These are phyloP conservation scores for Stemphylium lycopersici DNA, from an alignment of 2,329 filamentous ascomycete genomes.

Conservation along the genomic window DNA sequence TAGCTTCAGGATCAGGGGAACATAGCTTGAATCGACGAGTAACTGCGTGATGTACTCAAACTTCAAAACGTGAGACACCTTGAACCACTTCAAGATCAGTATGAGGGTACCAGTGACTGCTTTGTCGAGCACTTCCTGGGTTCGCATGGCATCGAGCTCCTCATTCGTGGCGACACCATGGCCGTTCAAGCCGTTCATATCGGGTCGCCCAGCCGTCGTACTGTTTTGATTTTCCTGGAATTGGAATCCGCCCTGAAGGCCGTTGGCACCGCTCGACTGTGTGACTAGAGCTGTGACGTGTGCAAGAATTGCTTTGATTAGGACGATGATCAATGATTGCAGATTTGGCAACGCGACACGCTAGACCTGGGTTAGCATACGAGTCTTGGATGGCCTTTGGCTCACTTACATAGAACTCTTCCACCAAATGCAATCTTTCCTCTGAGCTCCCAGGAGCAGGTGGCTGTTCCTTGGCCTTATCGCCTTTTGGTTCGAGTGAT, in stretches of 20 bases:
- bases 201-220: slow-evolving; percentile 34
- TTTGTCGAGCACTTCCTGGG: slow-evolving; percentile 86
- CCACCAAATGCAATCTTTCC: slow-evolving; percentile 73
- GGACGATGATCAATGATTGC: slow-evolving; percentile 90
- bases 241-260: slow-evolving; percentile 55
- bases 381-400: neutral
- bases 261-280: slow-evolving; percentile 58
- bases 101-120: slow-evolving; percentile 89
- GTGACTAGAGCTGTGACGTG: slow-evolving; percentile 86
- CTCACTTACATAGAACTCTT: slow-evolving; percentile 79
- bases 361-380: slow-evolving; percentile 54
- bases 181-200: slow-evolving; percentile 43
- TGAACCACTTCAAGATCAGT: slow-evolving; percentile 94
- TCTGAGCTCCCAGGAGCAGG: slow-evolving; percentile 59
- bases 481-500: slow-evolving; percentile 44
- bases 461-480: slow-evolving; percentile 46
- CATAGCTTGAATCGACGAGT: slow-evolving; percentile 91
- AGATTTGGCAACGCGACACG: slow-evolving; percentile 79
- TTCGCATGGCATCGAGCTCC: slow-evolving; percentile 80
- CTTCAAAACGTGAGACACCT: slow-evolving; percentile 90
- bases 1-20: slow-evolving; percentile 89
- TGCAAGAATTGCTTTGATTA: slow-evolving; percentile 84
- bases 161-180: slow-evolving; percentile 57
- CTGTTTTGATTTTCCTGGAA: slow-evolving; percentile 52
- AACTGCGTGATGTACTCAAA: slow-evolving; percentile 96